Base-by-base conservation (phyloP, 2,329 filamentous ascomycete species). In the Aspergillus ruber region DNA sequence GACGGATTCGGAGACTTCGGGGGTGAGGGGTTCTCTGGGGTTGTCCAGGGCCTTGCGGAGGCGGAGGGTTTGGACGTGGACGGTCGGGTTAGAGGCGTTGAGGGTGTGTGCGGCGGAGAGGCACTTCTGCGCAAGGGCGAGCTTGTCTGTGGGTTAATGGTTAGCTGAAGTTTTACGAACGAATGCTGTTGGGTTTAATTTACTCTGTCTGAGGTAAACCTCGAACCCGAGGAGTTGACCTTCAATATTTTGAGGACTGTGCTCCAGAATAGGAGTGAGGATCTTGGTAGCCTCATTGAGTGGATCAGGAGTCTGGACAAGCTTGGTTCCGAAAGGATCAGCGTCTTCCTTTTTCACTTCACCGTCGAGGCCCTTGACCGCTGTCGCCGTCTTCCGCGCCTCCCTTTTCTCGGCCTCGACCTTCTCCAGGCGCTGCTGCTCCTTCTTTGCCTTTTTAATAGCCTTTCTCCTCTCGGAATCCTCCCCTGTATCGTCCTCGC, bases 261-360 rank as follows among this genome's bases (percentile, higher is more conserved):
- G 85, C 66, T 95, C 85, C 50, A 98, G 77, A 58, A 98, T 74
- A 3, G 88, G 90, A 13, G 70, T 76, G 48, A 98, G 69, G 65
- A 93, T 95, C 67, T 91, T 95, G 75, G 89, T 86, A 3, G 89
- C 89, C 60, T 93, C 90, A 42, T 83, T 84, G 40, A 98, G 72
- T 7, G 93, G 91, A 47, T 93, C 85, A 49, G 83, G 79, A 3
- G 91, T 95, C 50, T 86, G 81, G 15, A 88, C 81, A 49, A 97
- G 77, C 67, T 87, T 88, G 57, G 83, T 73, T 36, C 94, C 93
- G 27, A 86, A 76, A 21, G 93, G 91, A 68, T 98, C 93, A 17
- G 87, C 81, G 58, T 98, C 93, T 69, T 88, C 86, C 75, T 95
- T 95, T 75, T 90, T 93, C 8, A 76, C 72, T 53, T 83, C 80